phyloP scores from a whole-genome alignment of 2,329 filamentous ascomycete genomes.

The Zarea fungicola region DNA sequence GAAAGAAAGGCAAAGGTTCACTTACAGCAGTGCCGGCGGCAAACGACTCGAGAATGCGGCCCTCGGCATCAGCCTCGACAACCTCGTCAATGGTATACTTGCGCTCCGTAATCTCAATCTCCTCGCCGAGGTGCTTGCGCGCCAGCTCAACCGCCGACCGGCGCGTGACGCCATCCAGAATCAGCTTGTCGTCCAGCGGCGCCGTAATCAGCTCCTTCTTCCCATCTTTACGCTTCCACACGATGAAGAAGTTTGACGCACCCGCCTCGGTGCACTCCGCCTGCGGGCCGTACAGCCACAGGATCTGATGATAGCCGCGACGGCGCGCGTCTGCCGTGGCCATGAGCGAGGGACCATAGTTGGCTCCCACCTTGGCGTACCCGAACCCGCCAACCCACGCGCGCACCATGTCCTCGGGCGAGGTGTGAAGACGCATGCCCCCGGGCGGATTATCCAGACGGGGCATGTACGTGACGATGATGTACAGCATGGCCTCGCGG shows the following conservation, averaged over 20 bases:
- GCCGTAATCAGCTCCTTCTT: slow-evolving; percentile 72
- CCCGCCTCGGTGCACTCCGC: slow-evolving; percentile 84
- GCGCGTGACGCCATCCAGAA: slow-evolving; percentile 84
- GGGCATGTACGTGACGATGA: slow-evolving; percentile 65
- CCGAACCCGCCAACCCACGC: slow-evolving; percentile 94
- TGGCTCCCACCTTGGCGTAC: slow-evolving; percentile 87
- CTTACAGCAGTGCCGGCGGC: slow-evolving; percentile 79
- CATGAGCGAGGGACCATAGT: slow-evolving; percentile 80
- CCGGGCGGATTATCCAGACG: slow-evolving; percentile 45
- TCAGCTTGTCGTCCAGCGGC: slow-evolving; percentile 74
- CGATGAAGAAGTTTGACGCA: slow-evolving; percentile 85
- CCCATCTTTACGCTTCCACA: slow-evolving; percentile 56
- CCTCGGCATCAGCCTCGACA: slow-evolving; percentile 65
- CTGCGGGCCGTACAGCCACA: slow-evolving; percentile 85
- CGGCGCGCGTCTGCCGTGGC: slow-evolving; percentile 70
- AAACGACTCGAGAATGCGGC: slow-evolving; percentile 77
- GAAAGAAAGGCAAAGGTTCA: no score
- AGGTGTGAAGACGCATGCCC: slow-evolving; percentile 72
- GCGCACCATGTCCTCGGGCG: slow-evolving; percentile 74
- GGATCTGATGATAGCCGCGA: slow-evolving; percentile 77
- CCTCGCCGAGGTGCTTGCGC: slow-evolving; percentile 52
- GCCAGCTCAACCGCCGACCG: slow-evolving; percentile 72
- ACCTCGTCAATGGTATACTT: slow-evolving; percentile 79
- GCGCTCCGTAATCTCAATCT: slow-evolving; percentile 71
- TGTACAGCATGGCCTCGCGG: slow-evolving; percentile 79